Conservation (phyloP, 768 basidiomycete species). For the Rhizopogon vinicolor region DNA sequence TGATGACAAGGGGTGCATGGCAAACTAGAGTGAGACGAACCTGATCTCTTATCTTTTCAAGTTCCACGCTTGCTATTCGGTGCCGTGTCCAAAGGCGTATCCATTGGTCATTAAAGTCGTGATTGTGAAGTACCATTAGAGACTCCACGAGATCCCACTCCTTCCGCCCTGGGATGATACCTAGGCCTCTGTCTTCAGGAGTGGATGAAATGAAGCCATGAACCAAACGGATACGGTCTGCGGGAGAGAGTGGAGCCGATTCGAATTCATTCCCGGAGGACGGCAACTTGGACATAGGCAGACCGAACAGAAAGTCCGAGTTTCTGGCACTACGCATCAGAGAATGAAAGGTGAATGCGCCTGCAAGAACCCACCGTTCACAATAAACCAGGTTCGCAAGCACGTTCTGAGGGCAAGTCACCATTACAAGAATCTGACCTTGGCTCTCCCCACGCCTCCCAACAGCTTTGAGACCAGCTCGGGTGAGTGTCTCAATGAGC, state of each 20-base stretch:
- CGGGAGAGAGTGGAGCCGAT: slow-evolving; percentile 47
- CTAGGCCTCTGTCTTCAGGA: slow-evolving; percentile 76
- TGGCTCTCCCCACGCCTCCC: slow-evolving; percentile 73
- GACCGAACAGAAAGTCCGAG: slow-evolving; percentile 71
- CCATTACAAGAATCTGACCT: slow-evolving; percentile 73
- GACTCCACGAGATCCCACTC: slow-evolving; percentile 81
- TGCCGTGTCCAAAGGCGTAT: slow-evolving; percentile 68
- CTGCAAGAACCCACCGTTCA: slow-evolving; percentile 55
- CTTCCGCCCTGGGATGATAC: slow-evolving; percentile 64
- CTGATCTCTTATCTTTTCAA: slow-evolving; percentile 71
- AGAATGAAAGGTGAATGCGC: not conserved
- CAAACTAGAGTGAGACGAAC: slow-evolving; percentile 30
- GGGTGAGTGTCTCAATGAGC: slow-evolving; percentile 56
- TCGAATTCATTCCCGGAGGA: slow-evolving; percentile 38
- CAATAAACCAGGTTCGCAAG: slow-evolving; percentile 62
- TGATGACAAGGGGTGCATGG: not conserved
- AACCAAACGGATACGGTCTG: slow-evolving; percentile 79
- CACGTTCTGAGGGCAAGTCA: slow-evolving; percentile 60
- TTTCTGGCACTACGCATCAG: slow-evolving; percentile 35
- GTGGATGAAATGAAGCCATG: slow-evolving; percentile 68
- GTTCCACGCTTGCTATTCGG: slow-evolving; percentile 56
- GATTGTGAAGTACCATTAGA: slow-evolving; percentile 82
- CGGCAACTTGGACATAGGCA: slow-evolving; percentile 52
- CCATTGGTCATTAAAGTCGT: slow-evolving; percentile 77
- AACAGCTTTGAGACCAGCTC: slow-evolving; percentile 64